Percentiles rank a stretch among this genome's conserved stretches.
Conservation (phyloP, 805 yeast genomes). For the Cyberlindnera maritima region DNA sequence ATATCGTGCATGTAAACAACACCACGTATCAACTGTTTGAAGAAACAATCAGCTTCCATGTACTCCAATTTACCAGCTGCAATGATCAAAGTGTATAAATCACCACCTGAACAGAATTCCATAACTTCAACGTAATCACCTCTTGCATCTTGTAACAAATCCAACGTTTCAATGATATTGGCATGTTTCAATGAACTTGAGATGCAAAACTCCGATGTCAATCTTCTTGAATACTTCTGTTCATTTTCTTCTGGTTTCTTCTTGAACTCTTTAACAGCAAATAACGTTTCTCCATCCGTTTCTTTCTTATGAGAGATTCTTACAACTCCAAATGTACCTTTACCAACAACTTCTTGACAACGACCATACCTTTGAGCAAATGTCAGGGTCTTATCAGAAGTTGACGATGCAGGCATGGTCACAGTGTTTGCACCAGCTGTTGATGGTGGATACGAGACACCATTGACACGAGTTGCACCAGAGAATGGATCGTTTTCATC, state of each 20-base stretch:
- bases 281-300: slow-evolving; percentile 47
- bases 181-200: slow-evolving; percentile 74
- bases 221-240: slow-evolving; percentile 64
- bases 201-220: slow-evolving; percentile 81
- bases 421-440: background rate
- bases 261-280: slow-evolving; percentile 86
- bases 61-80: slow-evolving; percentile 77
- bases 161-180: slow-evolving; percentile 75
- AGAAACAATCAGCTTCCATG: slow-evolving; percentile 86
- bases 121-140: slow-evolving; percentile 82
- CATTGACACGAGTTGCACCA: slow-evolving; percentile 32
- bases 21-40: slow-evolving; percentile 80
- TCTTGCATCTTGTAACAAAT: slow-evolving; percentile 75
- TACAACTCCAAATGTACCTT: slow-evolving; percentile 93
- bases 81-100: slow-evolving; percentile 67
- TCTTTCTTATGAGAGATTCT: slow-evolving; percentile 76
- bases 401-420: background rate
- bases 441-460: slow-evolving; percentile 5
- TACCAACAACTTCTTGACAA: slow-evolving; percentile 92
- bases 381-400: slow-evolving; percentile 33
- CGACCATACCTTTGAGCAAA: slow-evolving; percentile 89
- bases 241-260: slow-evolving; percentile 58
- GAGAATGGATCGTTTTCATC: slow-evolving; percentile 37
- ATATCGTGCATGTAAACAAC: slow-evolving; percentile 85
- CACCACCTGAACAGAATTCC: slow-evolving; percentile 86